A percentile compares a stretch with the other conserved stretches of the same genome.
Evolutionary conservation across 176 grass and related monocot genomes (phyloP).

Genomic region (Carex pumila): DNA sequence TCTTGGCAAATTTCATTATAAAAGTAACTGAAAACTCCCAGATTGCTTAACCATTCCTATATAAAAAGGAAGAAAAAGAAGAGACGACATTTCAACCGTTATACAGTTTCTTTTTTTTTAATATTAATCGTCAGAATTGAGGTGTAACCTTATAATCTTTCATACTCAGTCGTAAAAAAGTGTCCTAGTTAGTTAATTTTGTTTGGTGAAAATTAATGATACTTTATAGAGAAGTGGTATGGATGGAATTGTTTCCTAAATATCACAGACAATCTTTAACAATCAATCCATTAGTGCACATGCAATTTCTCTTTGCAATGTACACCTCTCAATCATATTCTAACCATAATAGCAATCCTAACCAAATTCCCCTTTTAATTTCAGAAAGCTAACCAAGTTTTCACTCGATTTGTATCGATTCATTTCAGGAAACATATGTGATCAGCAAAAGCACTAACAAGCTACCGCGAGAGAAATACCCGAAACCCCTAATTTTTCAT

Average conservation of each 20-base stretch:
- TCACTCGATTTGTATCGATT: background rate
- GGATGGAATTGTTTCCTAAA: background rate
- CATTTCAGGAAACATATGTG: constrained; percentile 51
- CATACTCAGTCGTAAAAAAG: background rate
- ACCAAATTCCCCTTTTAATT: background rate
- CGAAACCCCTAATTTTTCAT: constrained; percentile 88
- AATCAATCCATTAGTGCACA: background rate
- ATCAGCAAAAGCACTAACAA: constrained; percentile 36
- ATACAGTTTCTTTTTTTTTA: background rate
- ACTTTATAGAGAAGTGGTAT: background rate
- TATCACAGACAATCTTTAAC: background rate
- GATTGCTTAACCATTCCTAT: too few species aligned
- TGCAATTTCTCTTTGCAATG: background rate
- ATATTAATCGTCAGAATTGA: background rate
- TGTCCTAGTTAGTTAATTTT: background rate
- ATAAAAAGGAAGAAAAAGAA: too few species aligned
- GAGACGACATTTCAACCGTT: background rate
- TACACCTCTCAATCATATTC: background rate
- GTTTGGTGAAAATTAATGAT: background rate
- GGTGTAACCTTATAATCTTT: background rate
- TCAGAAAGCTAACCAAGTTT: background rate
- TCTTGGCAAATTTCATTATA: too few species aligned
- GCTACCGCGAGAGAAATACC: constrained; percentile 59
- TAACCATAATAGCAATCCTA: background rate
- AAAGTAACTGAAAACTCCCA: too few species aligned